Evolutionary conservation across 2,329 filamentous ascomycete genomes (phyloP).

Genomic region (Fusarium staphyleae): DNA sequence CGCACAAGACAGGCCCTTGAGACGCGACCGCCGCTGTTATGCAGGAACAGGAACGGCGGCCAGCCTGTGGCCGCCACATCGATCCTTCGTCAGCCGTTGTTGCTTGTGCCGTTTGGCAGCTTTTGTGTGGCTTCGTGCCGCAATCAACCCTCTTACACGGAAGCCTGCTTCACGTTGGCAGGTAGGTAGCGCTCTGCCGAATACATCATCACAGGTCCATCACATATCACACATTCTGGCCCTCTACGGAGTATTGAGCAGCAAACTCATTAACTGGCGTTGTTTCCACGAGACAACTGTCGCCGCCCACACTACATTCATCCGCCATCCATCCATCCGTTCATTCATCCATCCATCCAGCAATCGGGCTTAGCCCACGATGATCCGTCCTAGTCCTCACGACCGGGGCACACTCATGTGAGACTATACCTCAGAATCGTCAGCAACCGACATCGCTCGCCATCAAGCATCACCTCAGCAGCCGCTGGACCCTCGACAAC

Average conservation of each 20-base stretch:
- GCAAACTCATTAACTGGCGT: background rate
- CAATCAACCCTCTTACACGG: slow-evolving; percentile 13
- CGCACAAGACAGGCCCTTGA: slow-evolving; percentile 16
- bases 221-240: slow-evolving; percentile 6
- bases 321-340: slow-evolving; percentile 7
- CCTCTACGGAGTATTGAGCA: background rate
- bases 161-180: slow-evolving; percentile 16
- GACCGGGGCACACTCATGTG: slow-evolving; percentile 16
- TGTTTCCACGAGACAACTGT: background rate
- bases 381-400: slow-evolving; percentile 8
- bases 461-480: slow-evolving; percentile 25
- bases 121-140: slow-evolving; percentile 10
- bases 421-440: slow-evolving; percentile 26
- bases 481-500: slow-evolving; percentile 17
- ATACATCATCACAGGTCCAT: slow-evolving; percentile 13
- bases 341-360: slow-evolving; percentile 7
- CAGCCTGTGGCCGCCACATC: slow-evolving; percentile 31
- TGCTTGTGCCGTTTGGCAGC: slow-evolving; percentile 12
- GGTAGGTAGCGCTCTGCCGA: slow-evolving; percentile 7
- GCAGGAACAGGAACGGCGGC: slow-evolving; percentile 41
- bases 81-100: slow-evolving; percentile 18
- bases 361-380: slow-evolving; percentile 14
- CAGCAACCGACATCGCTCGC: slow-evolving; percentile 11
- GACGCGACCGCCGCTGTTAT: slow-evolving; percentile 37
- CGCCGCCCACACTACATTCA: background rate